phyloP scores from a whole-genome alignment of 2,329 filamentous ascomycete species.

The Didymella pinodella region DNA sequence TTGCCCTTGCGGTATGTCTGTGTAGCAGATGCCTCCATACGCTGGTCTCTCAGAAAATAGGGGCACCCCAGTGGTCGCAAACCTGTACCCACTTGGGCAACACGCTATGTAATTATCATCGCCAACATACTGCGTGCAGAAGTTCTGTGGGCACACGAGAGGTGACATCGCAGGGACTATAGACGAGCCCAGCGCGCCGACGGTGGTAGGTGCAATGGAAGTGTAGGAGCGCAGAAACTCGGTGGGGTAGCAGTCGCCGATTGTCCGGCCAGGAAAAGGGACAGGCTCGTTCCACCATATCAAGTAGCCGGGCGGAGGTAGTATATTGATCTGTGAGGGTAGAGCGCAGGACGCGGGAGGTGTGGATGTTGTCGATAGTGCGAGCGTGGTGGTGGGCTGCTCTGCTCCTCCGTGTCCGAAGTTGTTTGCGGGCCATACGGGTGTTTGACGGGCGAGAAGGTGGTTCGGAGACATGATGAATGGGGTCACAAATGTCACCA shows the following conservation, averaged over 20 bases:
- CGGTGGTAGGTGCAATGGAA: slow-evolving; percentile 13
- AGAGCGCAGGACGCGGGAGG: slow-evolving; percentile 32
- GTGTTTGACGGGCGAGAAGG: not conserved
- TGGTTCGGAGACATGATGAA: not conserved
- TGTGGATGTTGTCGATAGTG: slow-evolving; percentile 37
- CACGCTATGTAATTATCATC: slow-evolving; percentile 37
- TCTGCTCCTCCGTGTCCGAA: not conserved
- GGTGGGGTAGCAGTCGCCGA: slow-evolving; percentile 36
- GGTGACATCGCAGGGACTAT: slow-evolving; percentile 38
- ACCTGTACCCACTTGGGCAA: slow-evolving; percentile 27
- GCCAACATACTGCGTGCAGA: slow-evolving; percentile 27
- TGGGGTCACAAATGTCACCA: not conserved
- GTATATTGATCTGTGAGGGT: slow-evolving; percentile 26
- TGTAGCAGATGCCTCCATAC: slow-evolving; percentile 21
- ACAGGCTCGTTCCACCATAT: slow-evolving; percentile 42
- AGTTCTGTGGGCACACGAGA: slow-evolving; percentile 35
- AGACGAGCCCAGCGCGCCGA: slow-evolving; percentile 16
- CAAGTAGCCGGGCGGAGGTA: slow-evolving; percentile 32
- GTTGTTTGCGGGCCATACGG: not conserved
- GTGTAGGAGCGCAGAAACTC: slow-evolving; percentile 35
- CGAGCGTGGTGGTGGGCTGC: slow-evolving; percentile 25
- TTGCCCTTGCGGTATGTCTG: slow-evolving; percentile 4
- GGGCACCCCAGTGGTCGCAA: not conserved
- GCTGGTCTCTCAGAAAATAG: slow-evolving; percentile 8
- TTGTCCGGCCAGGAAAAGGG: slow-evolving; percentile 28